phyloP scores from a whole-genome alignment of 345 rosid species.

The Draba incana region DNA sequence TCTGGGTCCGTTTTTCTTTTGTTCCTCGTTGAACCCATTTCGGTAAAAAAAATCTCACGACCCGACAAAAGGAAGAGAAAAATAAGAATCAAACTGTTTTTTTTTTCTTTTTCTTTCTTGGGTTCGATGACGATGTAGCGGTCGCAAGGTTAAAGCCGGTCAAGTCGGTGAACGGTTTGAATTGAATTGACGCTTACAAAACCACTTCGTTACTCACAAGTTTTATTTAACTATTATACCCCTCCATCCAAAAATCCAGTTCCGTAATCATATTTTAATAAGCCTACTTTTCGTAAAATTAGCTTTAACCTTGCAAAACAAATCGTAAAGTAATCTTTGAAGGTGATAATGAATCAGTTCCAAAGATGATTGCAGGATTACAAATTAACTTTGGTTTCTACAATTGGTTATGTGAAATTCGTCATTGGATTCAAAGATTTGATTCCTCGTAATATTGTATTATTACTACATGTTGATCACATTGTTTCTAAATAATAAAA shows the following conservation, averaged over 20 bases:
- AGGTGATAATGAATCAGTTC: too few species aligned
- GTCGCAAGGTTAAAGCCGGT: slow-evolving; percentile 13
- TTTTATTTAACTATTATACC: slow-evolving; percentile 10
- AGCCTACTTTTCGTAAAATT: too few species aligned
- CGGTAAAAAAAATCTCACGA: background rate
- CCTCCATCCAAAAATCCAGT: background rate
- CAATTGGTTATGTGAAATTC: too few species aligned
- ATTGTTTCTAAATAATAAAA: too few species aligned
- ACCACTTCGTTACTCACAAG: background rate
- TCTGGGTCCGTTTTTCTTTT: slow-evolving; percentile 61
- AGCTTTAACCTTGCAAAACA: too few species aligned
- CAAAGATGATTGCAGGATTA: too few species aligned
- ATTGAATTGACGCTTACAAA: background rate
- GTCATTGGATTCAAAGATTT: too few species aligned
- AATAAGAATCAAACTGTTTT: slow-evolving; percentile 28
- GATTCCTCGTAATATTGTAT: too few species aligned
- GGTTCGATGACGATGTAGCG: slow-evolving; percentile 25
- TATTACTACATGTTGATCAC: too few species aligned
- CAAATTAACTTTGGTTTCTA: too few species aligned
- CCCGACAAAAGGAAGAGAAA: slow-evolving; percentile 28
- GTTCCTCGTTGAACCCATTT: slow-evolving; percentile 58
- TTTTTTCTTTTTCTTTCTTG: slow-evolving; percentile 2
- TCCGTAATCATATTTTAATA: too few species aligned
- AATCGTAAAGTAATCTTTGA: too few species aligned
- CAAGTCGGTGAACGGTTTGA: slow-evolving; percentile 12